These are phyloP conservation scores for Malassezia vespertilionis DNA, from an alignment of 1,284 basidiomycete genomes.

Conservation along the genomic window DNA sequence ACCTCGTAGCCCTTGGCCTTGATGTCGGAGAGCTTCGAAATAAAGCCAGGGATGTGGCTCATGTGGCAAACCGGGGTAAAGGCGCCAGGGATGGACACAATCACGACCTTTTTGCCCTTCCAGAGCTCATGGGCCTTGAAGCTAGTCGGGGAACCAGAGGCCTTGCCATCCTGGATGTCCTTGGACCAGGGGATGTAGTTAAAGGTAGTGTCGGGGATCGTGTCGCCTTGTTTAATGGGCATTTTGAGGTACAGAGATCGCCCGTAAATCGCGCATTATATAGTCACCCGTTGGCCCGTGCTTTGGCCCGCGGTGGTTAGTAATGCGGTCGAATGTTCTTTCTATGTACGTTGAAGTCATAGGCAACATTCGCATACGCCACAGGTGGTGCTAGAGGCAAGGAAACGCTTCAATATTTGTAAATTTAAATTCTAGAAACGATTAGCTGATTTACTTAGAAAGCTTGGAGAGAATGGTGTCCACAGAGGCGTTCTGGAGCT, in stretches of 20 bases:
- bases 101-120: constrained; percentile 72
- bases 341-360: too few species aligned
- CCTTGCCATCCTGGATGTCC: constrained; percentile 55
- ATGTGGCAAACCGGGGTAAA: constrained; percentile 46
- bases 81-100: constrained; percentile 66
- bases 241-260: too few species aligned
- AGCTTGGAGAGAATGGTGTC: constrained; percentile 13
- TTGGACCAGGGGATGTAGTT: constrained; percentile 58
- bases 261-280: too few species aligned
- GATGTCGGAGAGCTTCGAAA: constrained; percentile 59
- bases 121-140: constrained; percentile 55
- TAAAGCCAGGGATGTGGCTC: constrained; percentile 57
- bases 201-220: constrained; percentile 58
- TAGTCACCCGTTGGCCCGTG: too few species aligned
- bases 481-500: constrained; percentile 13
- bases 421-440: too few species aligned
- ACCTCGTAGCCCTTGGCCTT: constrained; percentile 64
- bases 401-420: too few species aligned
- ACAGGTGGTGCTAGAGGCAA: too few species aligned
- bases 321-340: not conserved
- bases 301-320: not conserved
- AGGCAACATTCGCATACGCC: too few species aligned
- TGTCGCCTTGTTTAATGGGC: constrained; percentile 49
- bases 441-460: too few species aligned
- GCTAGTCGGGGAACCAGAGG: constrained; percentile 46